Evolutionary conservation across 768 basidiomycete species (phyloP).

Genomic region (Phanerochaete sordida): DNA sequence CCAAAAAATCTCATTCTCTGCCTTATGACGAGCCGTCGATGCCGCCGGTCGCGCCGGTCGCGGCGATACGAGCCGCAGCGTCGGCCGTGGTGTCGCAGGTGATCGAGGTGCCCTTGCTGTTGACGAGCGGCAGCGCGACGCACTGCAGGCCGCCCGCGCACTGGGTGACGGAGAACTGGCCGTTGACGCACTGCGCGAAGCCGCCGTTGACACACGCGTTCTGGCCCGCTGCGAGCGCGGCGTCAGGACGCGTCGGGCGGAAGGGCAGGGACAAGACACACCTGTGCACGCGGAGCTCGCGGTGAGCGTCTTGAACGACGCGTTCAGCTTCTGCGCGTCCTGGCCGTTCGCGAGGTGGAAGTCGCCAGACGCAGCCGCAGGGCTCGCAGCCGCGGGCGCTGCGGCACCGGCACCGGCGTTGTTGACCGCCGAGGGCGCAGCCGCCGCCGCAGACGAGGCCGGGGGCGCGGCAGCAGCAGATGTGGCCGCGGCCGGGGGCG

Average conservation of each 20-base stretch:
- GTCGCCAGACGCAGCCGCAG: conserved; percentile 2
- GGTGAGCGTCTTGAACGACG: conserved; percentile 27
- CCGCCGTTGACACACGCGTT: conserved; percentile 32
- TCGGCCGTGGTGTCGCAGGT: conserved; percentile 35
- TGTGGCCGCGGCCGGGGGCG: neutral
- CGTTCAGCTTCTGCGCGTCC: conserved; percentile 31
- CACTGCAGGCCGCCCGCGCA: conserved; percentile 32
- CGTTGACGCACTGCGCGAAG: conserved; percentile 41
- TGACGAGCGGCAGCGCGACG: conserved; percentile 41
- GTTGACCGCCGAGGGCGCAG: neutral
- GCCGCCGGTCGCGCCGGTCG: conserved; percentile 31
- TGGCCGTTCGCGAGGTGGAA: conserved; percentile 29
- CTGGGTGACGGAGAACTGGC: conserved; percentile 28
- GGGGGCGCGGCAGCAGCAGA: conserved; percentile 6
- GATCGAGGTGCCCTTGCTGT: conserved; percentile 36
- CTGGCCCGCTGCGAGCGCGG: conserved; percentile 24
- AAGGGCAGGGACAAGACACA: conserved; percentile 2
- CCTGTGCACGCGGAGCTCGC: conserved; percentile 23
- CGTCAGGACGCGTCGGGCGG: neutral
- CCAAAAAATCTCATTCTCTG: too few species aligned
- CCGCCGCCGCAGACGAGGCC: neutral
- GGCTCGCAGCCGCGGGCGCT: neutral
- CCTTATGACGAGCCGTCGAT: conserved; percentile 19
- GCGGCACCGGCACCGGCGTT: conserved; percentile 16
- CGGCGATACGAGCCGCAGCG: conserved; percentile 30